Base-by-base conservation (phyloP, 768 basidiomycete genomes). In the Sporobolomyces phaffii region DNA sequence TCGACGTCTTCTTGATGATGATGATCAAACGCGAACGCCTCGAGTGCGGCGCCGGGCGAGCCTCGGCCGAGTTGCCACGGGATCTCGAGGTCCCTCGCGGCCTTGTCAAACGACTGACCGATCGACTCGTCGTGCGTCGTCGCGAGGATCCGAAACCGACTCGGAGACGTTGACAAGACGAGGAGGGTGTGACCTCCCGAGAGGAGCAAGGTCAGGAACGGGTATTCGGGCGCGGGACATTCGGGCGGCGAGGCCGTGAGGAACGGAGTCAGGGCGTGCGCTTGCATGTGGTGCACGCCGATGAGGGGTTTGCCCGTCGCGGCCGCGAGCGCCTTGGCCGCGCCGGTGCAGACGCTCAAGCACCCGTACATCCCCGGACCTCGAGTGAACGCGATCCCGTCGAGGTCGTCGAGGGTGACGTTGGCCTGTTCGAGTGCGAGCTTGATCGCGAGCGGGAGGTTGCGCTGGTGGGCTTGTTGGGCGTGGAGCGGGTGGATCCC, bases 211-310 rank as follows among this genome's bases (percentile, higher is more conserved):
- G 88, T 87, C 40, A 98, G 82, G 80, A 93, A 97, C 0, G 94
- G 94, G 76, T 88, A 97, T 28, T 57, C 73, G 59, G 76, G 91
- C 0, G 62, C 76, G 0, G 91, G 89, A 20, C 91, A 81, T 20
- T n/a, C n/a, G n/a, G 88, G 76, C 0, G 87, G 81, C 0, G 89
- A 91, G 78, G 74, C 77, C 0, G 91, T 90, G 18, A 94, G 81
- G 29, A 89, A 77, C 0, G 87, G 82, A 0, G 90, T 93, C 0
- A 93, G 80, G 0, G 93, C 89, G 74, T 96, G 94, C 0, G 89
- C 93, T 90, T 93, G 91, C 93, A 97, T 98, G 74, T 98, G 93
- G 78, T 97, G 90, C 9, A 96, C 89, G 5, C 91, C 91, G 4
- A 94, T 83, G 6, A 68, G 15, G 0, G 91, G 92, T 73, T 91